A percentile compares a stretch with the other conserved stretches of the same genome.
Conservation (phyloP, 202 grass and related monocot species). For the Carex arenaria region DNA sequence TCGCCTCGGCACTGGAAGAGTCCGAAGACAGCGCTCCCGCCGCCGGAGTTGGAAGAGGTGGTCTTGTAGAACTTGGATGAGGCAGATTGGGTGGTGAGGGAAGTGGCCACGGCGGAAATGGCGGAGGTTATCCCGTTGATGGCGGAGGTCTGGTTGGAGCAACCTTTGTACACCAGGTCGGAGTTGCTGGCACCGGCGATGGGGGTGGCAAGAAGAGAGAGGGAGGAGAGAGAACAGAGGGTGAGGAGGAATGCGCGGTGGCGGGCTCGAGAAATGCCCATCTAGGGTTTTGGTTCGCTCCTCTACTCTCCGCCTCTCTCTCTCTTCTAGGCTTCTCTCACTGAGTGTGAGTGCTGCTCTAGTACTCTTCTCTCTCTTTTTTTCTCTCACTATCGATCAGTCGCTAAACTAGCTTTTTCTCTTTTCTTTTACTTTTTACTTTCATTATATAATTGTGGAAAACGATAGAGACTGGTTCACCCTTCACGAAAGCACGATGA, state of each 20-base stretch:
- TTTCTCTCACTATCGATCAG: not conserved
- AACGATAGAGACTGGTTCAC: constrained; percentile 1
- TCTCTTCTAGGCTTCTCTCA: not conserved
- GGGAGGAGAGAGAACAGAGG: not conserved
- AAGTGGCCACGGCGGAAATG: constrained; percentile 38
- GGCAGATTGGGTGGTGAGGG: constrained; percentile 52
- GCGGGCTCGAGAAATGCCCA: constrained; percentile 46
- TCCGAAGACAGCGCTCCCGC: constrained; percentile 47
- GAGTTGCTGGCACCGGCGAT: constrained; percentile 48
- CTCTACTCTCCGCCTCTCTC: not conserved
- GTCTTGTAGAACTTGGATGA: constrained; percentile 90
- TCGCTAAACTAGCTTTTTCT: not conserved
- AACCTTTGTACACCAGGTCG: constrained; percentile 89
- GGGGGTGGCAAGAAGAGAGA: not conserved
- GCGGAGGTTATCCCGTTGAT: constrained; percentile 19
- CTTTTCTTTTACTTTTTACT: not conserved
- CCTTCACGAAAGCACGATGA: not conserved
- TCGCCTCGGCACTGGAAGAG: constrained; percentile 97
- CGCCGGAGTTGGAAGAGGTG: constrained; percentile 19
- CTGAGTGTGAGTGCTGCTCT: not conserved
- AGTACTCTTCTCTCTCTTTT: not conserved
- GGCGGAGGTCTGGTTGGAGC: constrained; percentile 76
- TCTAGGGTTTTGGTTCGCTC: constrained; percentile 38
- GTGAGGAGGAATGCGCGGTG: constrained; percentile 19
- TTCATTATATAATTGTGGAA: constrained; percentile 7